Evolutionary conservation across 805 yeast species (phyloP).

Genomic region (Schizosaccharomyces octosporus): DNA sequence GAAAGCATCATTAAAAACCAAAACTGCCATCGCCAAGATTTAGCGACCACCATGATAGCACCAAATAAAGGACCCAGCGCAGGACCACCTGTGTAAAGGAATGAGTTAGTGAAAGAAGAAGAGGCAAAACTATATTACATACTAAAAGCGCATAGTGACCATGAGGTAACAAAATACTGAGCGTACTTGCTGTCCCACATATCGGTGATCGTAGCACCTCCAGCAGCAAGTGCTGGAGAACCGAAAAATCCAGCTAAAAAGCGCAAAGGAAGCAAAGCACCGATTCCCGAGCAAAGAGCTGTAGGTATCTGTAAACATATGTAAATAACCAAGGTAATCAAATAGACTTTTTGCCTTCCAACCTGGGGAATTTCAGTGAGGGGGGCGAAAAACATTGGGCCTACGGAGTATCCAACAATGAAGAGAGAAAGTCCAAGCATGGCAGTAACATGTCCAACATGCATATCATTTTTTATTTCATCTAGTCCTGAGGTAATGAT

Average conservation of each 20-base stretch:
- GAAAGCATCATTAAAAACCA: slow-evolving; percentile 15
- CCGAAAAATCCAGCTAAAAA: slow-evolving; percentile 31
- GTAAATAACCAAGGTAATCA: slow-evolving; percentile 22
- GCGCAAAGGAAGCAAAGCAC: slow-evolving; percentile 24
- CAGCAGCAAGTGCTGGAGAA: slow-evolving; percentile 33
- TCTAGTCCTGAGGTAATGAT: slow-evolving; percentile 28
- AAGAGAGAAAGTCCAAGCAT: slow-evolving; percentile 27
- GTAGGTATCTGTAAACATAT: slow-evolving; percentile 29
- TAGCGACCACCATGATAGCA: slow-evolving; percentile 21
- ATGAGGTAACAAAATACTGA: slow-evolving; percentile 25
- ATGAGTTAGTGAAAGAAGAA: too few species aligned
- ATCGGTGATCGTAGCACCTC: slow-evolving; percentile 34
- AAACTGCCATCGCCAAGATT: slow-evolving; percentile 23
- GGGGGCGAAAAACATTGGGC: slow-evolving; percentile 36
- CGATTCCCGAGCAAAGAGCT: slow-evolving; percentile 26
- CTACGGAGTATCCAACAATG: slow-evolving; percentile 36
- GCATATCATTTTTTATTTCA: slow-evolving; percentile 21
- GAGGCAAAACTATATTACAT: too few species aligned
- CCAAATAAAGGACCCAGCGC: slow-evolving; percentile 33
- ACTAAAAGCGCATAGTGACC: slow-evolving; percentile 28
- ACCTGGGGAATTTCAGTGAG: slow-evolving; percentile 26
- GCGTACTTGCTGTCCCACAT: slow-evolving; percentile 18
- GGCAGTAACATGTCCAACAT: slow-evolving; percentile 22
- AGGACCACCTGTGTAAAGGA: slow-evolving; percentile 19
- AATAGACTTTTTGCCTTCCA: slow-evolving; percentile 30